Evolutionary conservation across 1,139 yeast species (phyloP), one percentile per base, ranked within the genome.

Genomic region (Nadsonia starkeyi-henricii): DNA sequence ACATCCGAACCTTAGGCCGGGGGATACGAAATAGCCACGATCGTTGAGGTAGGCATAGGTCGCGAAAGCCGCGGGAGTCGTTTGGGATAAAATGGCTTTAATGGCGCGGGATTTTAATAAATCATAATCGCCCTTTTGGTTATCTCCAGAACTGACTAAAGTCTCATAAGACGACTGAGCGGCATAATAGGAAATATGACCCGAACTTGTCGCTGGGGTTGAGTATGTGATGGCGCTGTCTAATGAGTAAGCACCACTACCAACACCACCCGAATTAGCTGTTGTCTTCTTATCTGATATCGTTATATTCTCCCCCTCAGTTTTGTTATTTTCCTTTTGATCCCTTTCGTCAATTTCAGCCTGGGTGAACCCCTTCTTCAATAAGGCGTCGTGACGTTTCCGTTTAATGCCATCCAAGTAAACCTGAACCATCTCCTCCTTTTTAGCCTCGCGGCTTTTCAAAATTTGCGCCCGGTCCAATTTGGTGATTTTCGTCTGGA

Each of bases 1-100:
- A 2, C 95, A 94, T 1, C 98, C 98, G 62, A 89, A 91, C 52
- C 95, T 73, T 43, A 88, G 69, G 0, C 97, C 98, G 0, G 97
- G 96, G 37, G 88, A 72, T 20, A 88, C 55, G 56, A 61, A 83
- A 60, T 73, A 81, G 0, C 75, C 77, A 19, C 61, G 58, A 1
- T 59, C 54, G 51, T 74, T 77, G 45, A 85, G 62, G 47, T 69
- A 62, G 43, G 65, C 64, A 56, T 33, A 33, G 4, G 39, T 33
- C 15, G 39, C 39, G 17, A 33, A 33, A 7, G 39, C 39, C 15
- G 39, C 39, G 4, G 39, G 39, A n/a, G 39, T 33, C 12, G 39
- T 13, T 33, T 13, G 17, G 15, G 39, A 5, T 33, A 33, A 33
- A 9, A 33, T 12, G 39, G 39, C 17, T 15, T 33, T n/a, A n/a